Evolutionary conservation across 208 protist species (phyloP).

Genomic region (Ichthyophonus hoferi): DNA sequence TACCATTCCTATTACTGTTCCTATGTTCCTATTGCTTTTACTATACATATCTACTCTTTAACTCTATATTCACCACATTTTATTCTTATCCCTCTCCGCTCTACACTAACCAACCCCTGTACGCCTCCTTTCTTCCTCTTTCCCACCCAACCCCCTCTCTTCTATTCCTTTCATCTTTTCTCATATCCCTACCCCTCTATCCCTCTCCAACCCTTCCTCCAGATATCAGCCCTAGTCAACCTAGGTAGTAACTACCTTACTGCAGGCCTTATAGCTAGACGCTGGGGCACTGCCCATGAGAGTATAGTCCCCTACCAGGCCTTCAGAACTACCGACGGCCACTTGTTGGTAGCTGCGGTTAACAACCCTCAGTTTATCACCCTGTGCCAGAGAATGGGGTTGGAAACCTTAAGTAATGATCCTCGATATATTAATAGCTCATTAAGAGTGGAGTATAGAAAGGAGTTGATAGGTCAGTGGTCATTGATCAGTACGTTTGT

Average conservation of each 20-base stretch:
- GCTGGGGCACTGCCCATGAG: constrained; percentile 24
- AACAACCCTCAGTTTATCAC: constrained; percentile 23
- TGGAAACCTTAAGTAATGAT: not conserved
- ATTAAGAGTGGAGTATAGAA: not conserved
- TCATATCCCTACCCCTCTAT: too few species aligned
- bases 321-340: constrained; percentile 9
- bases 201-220: too few species aligned
- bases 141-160: too few species aligned
- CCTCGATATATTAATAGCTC: not conserved
- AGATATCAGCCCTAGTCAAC: constrained; percentile 24
- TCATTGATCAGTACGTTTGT: not conserved
- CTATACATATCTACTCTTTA: too few species aligned
- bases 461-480: constrained; percentile 1
- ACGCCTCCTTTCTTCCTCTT: too few species aligned
- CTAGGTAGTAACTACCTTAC: constrained; percentile 26
- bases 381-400: not conserved
- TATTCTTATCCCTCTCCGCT: too few species aligned
- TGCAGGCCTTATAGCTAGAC: not conserved
- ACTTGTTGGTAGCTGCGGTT: constrained; percentile 9
- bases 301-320: constrained; percentile 40
- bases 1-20: too few species aligned
- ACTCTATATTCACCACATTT: too few species aligned
- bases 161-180: too few species aligned
- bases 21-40: too few species aligned
- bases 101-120: too few species aligned